phyloP scores from a whole-genome alignment of 2,329 filamentous ascomycete species.

The Colletotrichum kahawae region DNA sequence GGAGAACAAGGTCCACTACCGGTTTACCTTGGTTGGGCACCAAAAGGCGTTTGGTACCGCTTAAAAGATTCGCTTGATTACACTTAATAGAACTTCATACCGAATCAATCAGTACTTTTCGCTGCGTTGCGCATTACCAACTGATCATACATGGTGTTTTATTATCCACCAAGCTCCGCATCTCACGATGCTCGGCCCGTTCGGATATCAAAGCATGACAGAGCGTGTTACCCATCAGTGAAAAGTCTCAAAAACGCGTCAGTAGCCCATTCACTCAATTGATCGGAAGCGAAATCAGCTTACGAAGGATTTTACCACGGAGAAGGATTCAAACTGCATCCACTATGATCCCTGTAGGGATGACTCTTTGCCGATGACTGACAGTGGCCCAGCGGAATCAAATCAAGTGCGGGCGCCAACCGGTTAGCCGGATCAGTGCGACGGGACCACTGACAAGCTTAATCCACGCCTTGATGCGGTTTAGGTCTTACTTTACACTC shows the following conservation, averaged over 20 bases:
- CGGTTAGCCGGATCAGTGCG: neutral
- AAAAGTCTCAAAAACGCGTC: neutral
- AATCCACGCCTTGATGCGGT: neutral
- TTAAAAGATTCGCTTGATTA: neutral
- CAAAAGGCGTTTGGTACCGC: constrained; percentile 63
- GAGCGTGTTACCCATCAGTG: neutral
- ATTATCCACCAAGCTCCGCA: neutral
- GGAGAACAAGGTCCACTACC: constrained; percentile 73
- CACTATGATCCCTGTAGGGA: neutral
- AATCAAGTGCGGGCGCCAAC: neutral
- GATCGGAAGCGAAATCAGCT: neutral
- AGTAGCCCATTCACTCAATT: neutral
- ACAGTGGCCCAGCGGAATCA: neutral
- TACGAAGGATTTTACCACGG: neutral
- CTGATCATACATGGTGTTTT: too few species aligned
- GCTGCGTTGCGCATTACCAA: neutral
- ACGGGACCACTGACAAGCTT: neutral
- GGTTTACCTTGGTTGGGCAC: constrained; percentile 72
- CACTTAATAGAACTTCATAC: neutral
- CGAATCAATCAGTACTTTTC: neutral
- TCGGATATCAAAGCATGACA: neutral
- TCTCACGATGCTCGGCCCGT: neutral
- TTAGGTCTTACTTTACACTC: neutral
- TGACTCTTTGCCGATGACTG: neutral
- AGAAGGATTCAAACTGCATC: neutral